These are phyloP conservation scores for Acephala macrosclerotiorum DNA, from an alignment of 2,329 filamentous ascomycete species.

Conservation along the genomic window DNA sequence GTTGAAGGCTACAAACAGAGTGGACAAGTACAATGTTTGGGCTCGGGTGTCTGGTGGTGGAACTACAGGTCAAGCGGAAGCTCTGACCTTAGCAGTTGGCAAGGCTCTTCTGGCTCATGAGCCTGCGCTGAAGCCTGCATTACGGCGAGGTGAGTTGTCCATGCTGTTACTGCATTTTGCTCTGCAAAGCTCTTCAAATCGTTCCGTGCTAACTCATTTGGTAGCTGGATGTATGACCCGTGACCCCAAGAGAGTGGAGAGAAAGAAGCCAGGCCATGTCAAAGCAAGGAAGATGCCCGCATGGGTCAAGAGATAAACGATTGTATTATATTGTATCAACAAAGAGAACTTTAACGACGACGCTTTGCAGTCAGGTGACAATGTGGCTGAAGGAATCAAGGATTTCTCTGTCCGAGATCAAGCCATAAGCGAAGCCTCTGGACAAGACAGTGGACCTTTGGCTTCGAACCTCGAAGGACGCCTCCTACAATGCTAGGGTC, in stretches of 20 bases:
- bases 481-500: no score
- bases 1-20: conserved; percentile 78
- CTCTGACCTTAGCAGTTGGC: conserved; percentile 86
- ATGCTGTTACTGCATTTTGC: background rate
- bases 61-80: conserved; percentile 94
- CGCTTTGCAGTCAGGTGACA: background rate
- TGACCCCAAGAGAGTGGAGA: conserved; percentile 91
- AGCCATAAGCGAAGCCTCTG: no score
- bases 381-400: background rate
- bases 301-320: conserved; percentile 81
- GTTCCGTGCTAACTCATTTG: conserved; percentile 39
- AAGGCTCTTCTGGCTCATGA: conserved; percentile 91
- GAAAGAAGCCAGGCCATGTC: conserved; percentile 95
- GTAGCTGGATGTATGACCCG: conserved; percentile 91
- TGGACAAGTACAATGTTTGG: conserved; percentile 98
- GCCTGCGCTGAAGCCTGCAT: conserved; percentile 84
- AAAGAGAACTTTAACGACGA: background rate
- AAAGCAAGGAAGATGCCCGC: conserved; percentile 98
- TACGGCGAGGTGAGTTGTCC: conserved; percentile 80
- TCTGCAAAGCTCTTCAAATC: background rate
- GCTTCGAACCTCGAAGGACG: no score
- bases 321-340: conserved; percentile 42
- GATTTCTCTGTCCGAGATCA: no score
- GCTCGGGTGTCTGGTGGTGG: conserved; percentile 85
- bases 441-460: no score